phyloP scores from a whole-genome alignment of 257 asterid species.

The Nemophila menziesii region DNA sequence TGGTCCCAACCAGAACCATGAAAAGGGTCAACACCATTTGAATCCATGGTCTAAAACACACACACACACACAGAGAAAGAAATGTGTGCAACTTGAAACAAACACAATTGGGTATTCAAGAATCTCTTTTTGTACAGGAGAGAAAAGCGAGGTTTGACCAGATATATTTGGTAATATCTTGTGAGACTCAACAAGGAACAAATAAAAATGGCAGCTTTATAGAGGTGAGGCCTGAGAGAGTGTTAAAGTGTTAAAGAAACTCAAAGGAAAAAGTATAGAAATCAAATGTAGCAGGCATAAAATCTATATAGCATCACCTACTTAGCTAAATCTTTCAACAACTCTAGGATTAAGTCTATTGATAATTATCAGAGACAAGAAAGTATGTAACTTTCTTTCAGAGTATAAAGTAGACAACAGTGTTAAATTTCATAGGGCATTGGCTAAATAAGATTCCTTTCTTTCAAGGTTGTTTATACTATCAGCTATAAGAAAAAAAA shows the following conservation, averaged over 20 bases:
- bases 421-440: slow-evolving; percentile 35
- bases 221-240: slow-evolving; percentile 29
- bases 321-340: slow-evolving; percentile 27
- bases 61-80: slow-evolving; percentile 3
- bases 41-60: slow-evolving; percentile 25
- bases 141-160: slow-evolving; percentile 52
- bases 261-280: slow-evolving; percentile 40
- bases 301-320: slow-evolving; percentile 28
- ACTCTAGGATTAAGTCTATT: slow-evolving; percentile 41
- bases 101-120: slow-evolving; percentile 16
- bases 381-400: slow-evolving; percentile 69
- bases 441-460: slow-evolving; percentile 66
- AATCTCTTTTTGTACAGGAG: slow-evolving; percentile 9
- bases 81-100: slow-evolving; percentile 22
- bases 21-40: slow-evolving; percentile 31
- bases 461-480: slow-evolving; percentile 13
- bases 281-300: slow-evolving; percentile 42
- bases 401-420: slow-evolving; percentile 51
- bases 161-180: slow-evolving; percentile 37
- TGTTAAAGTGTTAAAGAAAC: slow-evolving; percentile 54
- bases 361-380: slow-evolving; percentile 29
- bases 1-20: slow-evolving; percentile 67
- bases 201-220: slow-evolving; percentile 76
- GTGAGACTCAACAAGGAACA: slow-evolving; percentile 79
- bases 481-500: no score